A percentile compares a stretch with the other conserved stretches of the same genome.
Evolutionary conservation across 1,284 basidiomycete genomes (phyloP).

Genomic region (Volvariella volvacea): DNA sequence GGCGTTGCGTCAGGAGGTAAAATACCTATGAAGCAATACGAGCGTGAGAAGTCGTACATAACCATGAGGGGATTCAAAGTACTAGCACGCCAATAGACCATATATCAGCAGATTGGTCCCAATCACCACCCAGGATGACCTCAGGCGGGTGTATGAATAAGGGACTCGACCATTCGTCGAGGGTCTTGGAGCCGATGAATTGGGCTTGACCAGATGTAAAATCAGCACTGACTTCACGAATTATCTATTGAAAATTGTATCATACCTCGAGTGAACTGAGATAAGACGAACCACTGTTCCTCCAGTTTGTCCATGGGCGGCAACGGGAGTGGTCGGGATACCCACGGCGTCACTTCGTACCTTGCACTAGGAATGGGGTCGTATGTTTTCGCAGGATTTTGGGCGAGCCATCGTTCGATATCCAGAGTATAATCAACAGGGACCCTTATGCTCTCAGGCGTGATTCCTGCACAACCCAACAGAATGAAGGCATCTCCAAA

Average conservation of each 20-base stretch:
- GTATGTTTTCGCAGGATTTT: not conserved
- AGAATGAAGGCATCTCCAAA: no score
- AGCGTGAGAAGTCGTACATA: not conserved
- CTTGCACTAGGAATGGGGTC: not conserved
- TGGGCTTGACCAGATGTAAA: not conserved
- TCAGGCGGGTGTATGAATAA: not conserved
- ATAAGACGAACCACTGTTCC: not conserved
- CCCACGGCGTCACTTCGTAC: not conserved
- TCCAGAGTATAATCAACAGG: not conserved
- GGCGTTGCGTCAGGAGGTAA: not conserved
- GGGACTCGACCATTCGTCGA: not conserved
- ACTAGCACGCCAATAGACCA: constrained; percentile 4
- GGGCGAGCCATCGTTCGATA: not conserved
- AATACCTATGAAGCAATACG: not conserved
- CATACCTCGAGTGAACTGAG: not conserved
- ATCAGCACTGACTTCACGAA: not conserved
- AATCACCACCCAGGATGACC: not conserved
- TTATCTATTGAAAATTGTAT: no score
- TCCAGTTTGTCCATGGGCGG: not conserved
- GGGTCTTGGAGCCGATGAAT: not conserved
- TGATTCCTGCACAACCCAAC: no score
- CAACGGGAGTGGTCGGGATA: not conserved
- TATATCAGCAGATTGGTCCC: constrained; percentile 1
- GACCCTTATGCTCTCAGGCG: not conserved
- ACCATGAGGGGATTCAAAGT: not conserved